Base-by-base conservation (phyloP, 208 protist genomes). In the Trypanosomatidae sp. region DNA sequence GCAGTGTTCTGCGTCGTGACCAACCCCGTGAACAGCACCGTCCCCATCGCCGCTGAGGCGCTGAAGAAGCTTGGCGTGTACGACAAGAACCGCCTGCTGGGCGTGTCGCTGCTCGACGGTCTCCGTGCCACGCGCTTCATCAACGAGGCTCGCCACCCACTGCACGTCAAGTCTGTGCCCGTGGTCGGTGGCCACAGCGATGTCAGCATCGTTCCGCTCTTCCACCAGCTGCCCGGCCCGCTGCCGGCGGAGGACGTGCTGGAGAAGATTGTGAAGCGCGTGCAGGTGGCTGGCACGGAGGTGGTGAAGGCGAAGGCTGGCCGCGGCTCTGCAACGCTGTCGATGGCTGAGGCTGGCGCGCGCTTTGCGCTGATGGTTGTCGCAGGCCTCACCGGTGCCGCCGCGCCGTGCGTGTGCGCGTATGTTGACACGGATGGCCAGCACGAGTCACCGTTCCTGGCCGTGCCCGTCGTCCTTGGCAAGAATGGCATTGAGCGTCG, bases 11-110 rank as follows among this genome's bases (percentile, higher is more conserved):
- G 76, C 54, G 79, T 98, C 45, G 89, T 97, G 38, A 92, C 90
- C 15, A 97, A 98, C 88, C 96, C 96, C 24, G 94, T 98, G 48
- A 97, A 97, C 83, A 97, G 91, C 61, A 97, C 88, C 7, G 92
- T 97, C 23, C 81, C 94, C 43, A 96, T 98, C 61, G 84, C 80
- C 37, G 89, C 88, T 16, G 64, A 96, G 72, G 75, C 77, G 25
- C 60, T 95, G 44, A 92, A 94, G 78, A 87, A 81, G 63, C 60
- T 75, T 30, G 84, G 88, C 51, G 61, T 88, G 13, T 96, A 93
- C 73, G 69, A 96, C 71, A 71, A 71, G 33, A 71, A 73, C 42
- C 66, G 71, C 16, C 66, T 98, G 10, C 59, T 96, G 38, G 95
- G 95, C 32, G 86, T 97, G 19, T 92, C 87, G 27, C 84, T 88